Base-by-base conservation (phyloP, 2,329 filamentous ascomycete species). In the Furcasterigmium furcatum region DNA sequence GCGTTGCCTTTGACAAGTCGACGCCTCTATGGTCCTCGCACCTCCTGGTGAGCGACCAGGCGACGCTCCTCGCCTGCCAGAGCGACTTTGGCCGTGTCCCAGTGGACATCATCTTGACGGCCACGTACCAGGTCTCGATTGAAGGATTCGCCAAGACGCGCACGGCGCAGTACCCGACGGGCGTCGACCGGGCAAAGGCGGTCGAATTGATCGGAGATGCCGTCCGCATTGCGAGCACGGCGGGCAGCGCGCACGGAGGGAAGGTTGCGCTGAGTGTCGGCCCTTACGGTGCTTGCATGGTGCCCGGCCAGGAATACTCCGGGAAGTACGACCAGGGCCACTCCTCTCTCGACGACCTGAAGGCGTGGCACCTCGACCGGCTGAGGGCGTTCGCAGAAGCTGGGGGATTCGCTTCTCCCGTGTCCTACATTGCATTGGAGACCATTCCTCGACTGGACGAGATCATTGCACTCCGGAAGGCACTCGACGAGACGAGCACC, bases 21-120 rank as follows among this genome's bases (percentile, higher is more conserved):
- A 77, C 72, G 9, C 84, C 84, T 0, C 73, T 87, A 32, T 87
- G 84, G 84, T 85, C 84, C 1, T 82, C 82, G 1, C 76, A 87
- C 55, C 71, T 86, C 6, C 72, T 87, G n/a, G 56, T 85, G 44
- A 67, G 73, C 29, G 68, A 74, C 51, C 72, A 69, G 3, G 52
- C 66, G 8, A 79, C 73, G 1, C 72, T 85, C 9, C 62, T 71
- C 47, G 63, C 64, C 24, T 82, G 79, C 58, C 82, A 85, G 56
- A 56, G 58, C 43, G 74, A 76, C 52, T 85, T 85, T 58, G 71
- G 66, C 43, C 48, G 57, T 8, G 74, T 78, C 2, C 82, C 80
- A 29, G 76, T 78, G 45, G 80, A 87, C 56, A 69, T 88, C 22
- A 62, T 87, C 18, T 71, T 84, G 39, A 87, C 82, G 9, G 83